phyloP scores from a whole-genome alignment of 306 rosid genomes.

The Inga leiocalycina region DNA sequence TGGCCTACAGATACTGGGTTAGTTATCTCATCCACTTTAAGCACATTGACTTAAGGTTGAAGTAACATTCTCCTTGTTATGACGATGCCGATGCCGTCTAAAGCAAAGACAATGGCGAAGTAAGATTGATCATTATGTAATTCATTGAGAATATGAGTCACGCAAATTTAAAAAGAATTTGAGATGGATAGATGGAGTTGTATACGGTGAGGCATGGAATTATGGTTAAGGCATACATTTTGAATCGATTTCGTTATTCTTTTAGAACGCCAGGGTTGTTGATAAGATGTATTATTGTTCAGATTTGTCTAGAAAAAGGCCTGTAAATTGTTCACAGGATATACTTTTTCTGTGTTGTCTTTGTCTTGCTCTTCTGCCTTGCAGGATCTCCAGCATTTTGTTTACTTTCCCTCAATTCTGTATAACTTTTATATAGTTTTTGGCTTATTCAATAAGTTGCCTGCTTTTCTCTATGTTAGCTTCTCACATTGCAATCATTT shows the following conservation, averaged over 20 bases:
- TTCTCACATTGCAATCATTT: background rate
- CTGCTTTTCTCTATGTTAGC: background rate
- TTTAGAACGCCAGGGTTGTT: constrained; percentile 15
- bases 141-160: constrained; percentile 14
- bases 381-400: constrained; percentile 1
- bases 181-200: constrained; percentile 25
- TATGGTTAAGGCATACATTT: constrained; percentile 1
- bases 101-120: constrained; percentile 19
- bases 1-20: constrained; percentile 96
- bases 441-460: background rate
- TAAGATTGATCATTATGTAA: constrained; percentile 16
- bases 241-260: background rate
- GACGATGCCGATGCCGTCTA: constrained; percentile 30
- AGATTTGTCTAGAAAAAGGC: background rate
- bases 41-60: constrained; percentile 36
- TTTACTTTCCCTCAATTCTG: background rate
- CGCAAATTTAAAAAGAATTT: background rate
- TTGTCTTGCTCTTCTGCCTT: background rate
- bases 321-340: constrained; percentile 1
- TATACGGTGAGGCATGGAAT: constrained; percentile 29
- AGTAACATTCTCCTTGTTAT: constrained; percentile 31
- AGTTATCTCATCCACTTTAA: constrained; percentile 43
- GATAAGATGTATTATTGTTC: constrained; percentile 1
- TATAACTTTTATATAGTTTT: background rate
- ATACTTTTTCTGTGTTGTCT: background rate